A percentile compares a stretch with the other conserved stretches of the same genome.
Conservation (phyloP, 306 rosid species). For the Fragaria iinumae region DNA sequence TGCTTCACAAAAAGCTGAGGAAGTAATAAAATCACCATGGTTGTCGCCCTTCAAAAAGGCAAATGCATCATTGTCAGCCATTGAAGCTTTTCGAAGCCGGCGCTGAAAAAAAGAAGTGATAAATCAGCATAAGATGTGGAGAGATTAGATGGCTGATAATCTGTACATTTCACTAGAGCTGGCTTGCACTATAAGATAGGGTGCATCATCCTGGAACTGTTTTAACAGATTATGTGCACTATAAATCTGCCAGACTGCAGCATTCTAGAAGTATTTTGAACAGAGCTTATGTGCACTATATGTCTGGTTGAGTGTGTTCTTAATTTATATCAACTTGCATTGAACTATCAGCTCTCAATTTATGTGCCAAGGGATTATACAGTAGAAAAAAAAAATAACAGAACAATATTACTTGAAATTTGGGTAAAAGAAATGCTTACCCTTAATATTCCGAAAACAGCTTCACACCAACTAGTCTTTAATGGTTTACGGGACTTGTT, state of each 20-base stretch:
- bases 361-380: not conserved
- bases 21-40: slow-evolving; percentile 55
- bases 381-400: not conserved
- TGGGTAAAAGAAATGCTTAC: slow-evolving; percentile 29
- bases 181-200: not conserved
- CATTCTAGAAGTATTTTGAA: not conserved
- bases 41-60: slow-evolving; percentile 76
- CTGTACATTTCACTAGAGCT: not conserved
- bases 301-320: not conserved
- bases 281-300: not conserved
- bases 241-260: not conserved
- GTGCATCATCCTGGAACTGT: not conserved
- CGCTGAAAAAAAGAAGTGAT: slow-evolving; percentile 40
- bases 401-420: not conserved
- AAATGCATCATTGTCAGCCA: slow-evolving; percentile 77
- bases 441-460: slow-evolving; percentile 80
- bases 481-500: slow-evolving; percentile 68
- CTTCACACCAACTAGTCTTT: slow-evolving; percentile 91
- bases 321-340: not conserved
- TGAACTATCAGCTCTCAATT: not conserved
- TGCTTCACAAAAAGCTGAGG: slow-evolving; percentile 61
- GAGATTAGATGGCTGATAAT: not conserved
- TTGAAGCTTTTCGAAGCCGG: slow-evolving; percentile 69
- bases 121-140: slow-evolving; percentile 1
- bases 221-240: slow-evolving; percentile 2